Evolutionary conservation across 2,329 filamentous ascomycete species (phyloP).

Genomic region (Pseudogymnoascus sp.): DNA sequence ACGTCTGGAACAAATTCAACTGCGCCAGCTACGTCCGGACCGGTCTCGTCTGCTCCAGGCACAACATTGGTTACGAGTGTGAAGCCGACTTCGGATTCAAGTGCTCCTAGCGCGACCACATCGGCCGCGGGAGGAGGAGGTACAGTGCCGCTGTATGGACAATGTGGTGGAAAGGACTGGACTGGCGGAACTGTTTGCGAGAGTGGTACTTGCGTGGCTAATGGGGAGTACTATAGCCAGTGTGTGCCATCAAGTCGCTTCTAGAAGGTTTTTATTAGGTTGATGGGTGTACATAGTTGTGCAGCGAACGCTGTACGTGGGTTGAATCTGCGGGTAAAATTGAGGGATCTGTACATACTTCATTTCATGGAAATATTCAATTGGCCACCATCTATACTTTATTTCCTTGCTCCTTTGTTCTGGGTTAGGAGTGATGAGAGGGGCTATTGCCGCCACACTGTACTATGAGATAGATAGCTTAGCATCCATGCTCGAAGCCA

Average conservation of each 20-base stretch:
- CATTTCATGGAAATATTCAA: neutral
- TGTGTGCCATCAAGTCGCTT: neutral
- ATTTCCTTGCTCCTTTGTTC: neutral
- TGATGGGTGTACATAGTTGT: neutral
- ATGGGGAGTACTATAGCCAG: neutral
- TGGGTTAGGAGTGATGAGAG: neutral
- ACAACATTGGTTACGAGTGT: slow-evolving; percentile 9
- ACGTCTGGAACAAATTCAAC: neutral
- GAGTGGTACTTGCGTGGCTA: neutral
- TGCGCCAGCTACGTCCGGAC: neutral
- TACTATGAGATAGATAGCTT: neutral
- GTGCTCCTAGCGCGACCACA: neutral
- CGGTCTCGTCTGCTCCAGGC: slow-evolving; percentile 3
- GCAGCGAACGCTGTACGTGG: neutral
- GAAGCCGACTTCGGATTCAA: neutral
- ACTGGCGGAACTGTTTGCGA: neutral
- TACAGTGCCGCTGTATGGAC: neutral
- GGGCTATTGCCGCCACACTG: neutral
- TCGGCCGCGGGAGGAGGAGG: neutral
- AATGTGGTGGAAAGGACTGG: neutral
- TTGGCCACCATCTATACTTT: neutral
- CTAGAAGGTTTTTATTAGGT: neutral
- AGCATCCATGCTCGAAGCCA: neutral
- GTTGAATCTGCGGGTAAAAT: neutral
- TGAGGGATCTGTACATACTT: neutral